Evolutionary conservation across 371 early-diverging fungal genomes (phyloP).

Genomic region (Mortierella sp.): DNA sequence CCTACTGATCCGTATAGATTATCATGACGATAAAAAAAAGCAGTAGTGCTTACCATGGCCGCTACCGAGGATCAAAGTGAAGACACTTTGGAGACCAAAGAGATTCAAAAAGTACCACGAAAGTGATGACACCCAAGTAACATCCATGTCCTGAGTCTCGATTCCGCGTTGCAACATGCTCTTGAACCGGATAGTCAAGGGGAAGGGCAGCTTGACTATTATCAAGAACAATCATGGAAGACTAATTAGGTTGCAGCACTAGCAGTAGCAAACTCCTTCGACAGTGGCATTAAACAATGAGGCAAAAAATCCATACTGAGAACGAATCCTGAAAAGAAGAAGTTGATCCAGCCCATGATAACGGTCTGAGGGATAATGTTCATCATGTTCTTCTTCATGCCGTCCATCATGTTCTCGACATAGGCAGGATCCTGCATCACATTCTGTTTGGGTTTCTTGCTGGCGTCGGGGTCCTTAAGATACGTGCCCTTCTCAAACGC

Average conservation of each 20-base stretch:
- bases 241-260: background rate
- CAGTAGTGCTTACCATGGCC: constrained; percentile 74
- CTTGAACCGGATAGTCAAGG: constrained; percentile 96
- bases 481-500: constrained; percentile 88
- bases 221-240: background rate
- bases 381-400: constrained; percentile 96
- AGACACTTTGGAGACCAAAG: constrained; percentile 94
- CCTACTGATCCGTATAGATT: background rate
- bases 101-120: constrained; percentile 98
- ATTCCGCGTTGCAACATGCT: constrained; percentile 97
- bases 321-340: constrained; percentile 97
- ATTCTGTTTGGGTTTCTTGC: constrained; percentile 74
- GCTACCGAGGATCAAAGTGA: constrained; percentile 91
- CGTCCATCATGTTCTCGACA: constrained; percentile 97
- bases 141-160: constrained; percentile 97
- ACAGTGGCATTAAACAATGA: too few species aligned
- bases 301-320: constrained; percentile 72
- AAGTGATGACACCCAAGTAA: constrained; percentile 95
- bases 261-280: too few species aligned
- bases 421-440: constrained; percentile 92
- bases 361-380: constrained; percentile 97
- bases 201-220: constrained; percentile 94
- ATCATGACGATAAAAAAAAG: background rate
- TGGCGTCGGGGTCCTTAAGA: constrained; percentile 77
- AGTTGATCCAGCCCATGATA: constrained; percentile 98